phyloP scores from a whole-genome alignment of 805 yeast species.

The Saccharomycopsis sp. region DNA sequence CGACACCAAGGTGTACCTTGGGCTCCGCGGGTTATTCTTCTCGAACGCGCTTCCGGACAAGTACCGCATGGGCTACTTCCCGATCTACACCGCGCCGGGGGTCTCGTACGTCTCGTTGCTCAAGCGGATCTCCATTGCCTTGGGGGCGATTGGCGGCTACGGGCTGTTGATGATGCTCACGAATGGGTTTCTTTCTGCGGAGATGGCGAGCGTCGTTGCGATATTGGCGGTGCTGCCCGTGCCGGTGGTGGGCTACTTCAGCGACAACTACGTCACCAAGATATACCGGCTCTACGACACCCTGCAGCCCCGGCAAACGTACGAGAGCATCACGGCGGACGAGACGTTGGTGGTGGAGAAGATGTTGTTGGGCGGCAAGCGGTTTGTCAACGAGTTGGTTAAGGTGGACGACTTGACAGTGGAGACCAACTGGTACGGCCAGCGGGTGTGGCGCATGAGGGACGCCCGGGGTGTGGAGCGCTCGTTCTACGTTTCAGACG shows the following conservation, averaged over 20 bases:
- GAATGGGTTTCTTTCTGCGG: constrained; percentile 44
- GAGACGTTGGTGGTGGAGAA: constrained; percentile 64
- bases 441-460: constrained; percentile 36
- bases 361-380: constrained; percentile 57
- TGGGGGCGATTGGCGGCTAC: constrained; percentile 50
- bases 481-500: constrained; percentile 50
- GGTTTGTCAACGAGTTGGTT: constrained; percentile 53
- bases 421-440: constrained; percentile 35
- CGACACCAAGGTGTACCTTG: constrained; percentile 27
- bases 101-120: constrained; percentile 52
- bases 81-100: constrained; percentile 58
- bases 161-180: constrained; percentile 51
- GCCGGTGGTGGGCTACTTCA: constrained; percentile 48
- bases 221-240: constrained; percentile 41
- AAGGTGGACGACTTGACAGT: constrained; percentile 39
- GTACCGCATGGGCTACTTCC: constrained; percentile 47
- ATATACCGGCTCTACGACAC: constrained; percentile 62
- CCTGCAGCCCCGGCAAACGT: constrained; percentile 48
- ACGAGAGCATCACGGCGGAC: constrained; percentile 49
- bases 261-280: constrained; percentile 60
- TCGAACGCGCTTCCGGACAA: constrained; percentile 42
- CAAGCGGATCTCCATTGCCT: constrained; percentile 53
- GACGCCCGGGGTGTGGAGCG: constrained; percentile 24
- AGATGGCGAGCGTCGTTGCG: constrained; percentile 35
- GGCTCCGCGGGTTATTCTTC: constrained; percentile 33